These are phyloP conservation scores for Mariannaea sp. DNA, from an alignment of 2,329 filamentous ascomycete genomes.

Conservation along the genomic window DNA sequence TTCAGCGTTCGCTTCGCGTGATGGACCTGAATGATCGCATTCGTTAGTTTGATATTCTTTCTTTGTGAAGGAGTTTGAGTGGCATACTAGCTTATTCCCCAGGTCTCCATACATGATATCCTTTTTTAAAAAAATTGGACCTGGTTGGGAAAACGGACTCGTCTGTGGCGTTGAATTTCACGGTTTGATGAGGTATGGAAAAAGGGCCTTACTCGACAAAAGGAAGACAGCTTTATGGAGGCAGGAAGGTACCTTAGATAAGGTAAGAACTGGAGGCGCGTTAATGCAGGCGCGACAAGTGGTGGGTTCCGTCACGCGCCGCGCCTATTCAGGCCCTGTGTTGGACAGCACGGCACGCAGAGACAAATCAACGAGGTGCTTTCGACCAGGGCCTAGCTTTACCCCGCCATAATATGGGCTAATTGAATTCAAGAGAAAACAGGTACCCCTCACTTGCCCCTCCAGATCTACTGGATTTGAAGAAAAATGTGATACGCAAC, in stretches of 20 bases:
- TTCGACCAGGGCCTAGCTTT: background rate
- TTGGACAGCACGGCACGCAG: too few species aligned
- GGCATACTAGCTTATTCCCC: constrained; percentile 77
- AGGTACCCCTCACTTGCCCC: background rate
- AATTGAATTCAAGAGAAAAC: constrained; percentile 30
- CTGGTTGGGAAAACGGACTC: background rate
- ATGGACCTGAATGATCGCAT: constrained; percentile 67
- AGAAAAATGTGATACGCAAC: too few species aligned
- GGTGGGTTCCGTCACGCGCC: constrained; percentile 22
- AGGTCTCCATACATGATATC: constrained; percentile 81
- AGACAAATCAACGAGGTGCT: too few species aligned
- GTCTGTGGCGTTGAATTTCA: background rate
- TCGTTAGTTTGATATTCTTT: constrained; percentile 1
- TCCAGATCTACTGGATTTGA: background rate
- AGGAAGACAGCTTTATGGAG: too few species aligned
- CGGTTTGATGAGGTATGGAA: background rate
- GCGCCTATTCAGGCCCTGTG: too few species aligned
- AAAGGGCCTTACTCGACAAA: background rate
- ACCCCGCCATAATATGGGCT: constrained; percentile 38
- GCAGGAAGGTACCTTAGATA: constrained; percentile 5
- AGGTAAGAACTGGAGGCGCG: constrained; percentile 23
- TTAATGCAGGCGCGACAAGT: constrained; percentile 20
- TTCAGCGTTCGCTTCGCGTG: constrained; percentile 95
- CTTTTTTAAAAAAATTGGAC: background rate
- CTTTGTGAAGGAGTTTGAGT: constrained; percentile 1